Base-by-base conservation (phyloP, 805 yeast species). In the Saturnispora halmiae region DNA sequence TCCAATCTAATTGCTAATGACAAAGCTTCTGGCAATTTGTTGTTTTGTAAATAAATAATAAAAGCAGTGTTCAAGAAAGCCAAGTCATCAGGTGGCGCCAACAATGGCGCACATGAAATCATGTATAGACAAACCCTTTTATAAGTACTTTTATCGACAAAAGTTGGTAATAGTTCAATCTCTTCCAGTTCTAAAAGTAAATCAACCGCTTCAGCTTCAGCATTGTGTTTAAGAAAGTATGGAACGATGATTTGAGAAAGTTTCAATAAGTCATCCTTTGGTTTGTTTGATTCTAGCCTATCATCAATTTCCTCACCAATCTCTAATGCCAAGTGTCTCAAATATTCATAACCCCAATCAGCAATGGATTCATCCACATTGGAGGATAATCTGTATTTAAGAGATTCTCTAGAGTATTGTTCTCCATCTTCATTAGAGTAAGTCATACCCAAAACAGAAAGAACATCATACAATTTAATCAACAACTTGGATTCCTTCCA, bases 201-300 rank as follows among this genome's bases (percentile, higher is more conserved):
- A 63, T 92, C 99, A 20, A 92, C 95, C 1, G 98, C 98, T 58
- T 92, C 99, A 16, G 96, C 95, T 63, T 92, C 98, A 31, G 96
- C 97, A 58, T 92, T 90, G 64, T 90, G 96, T 56, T 84, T 78
- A 50, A 92, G 70, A 65, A 92, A 90, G 54, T 79, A 82, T 29
- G 95, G 96, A 30, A 84, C 88, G 51, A 92, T 79, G 51, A 79
- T 74, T 51, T 83, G 63, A 6, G 94, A 73, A 50, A 92, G 70
- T 35, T 72, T 68, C 41, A 82, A 62, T 47, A 92, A 67, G 24
- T 45, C 34, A 11, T 51, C 54, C 22, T 50, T 50, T 21, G 47
- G 33, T 9, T 53, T 56, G 27, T 58, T 59, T 14, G 61, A 53
- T 33, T 56, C 64, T 38, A 60, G 43, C 35, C 54, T 67, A 22